Evolutionary conservation across 768 basidiomycete genomes (phyloP).

Genomic region (Goffeauzyma gilvescens): DNA sequence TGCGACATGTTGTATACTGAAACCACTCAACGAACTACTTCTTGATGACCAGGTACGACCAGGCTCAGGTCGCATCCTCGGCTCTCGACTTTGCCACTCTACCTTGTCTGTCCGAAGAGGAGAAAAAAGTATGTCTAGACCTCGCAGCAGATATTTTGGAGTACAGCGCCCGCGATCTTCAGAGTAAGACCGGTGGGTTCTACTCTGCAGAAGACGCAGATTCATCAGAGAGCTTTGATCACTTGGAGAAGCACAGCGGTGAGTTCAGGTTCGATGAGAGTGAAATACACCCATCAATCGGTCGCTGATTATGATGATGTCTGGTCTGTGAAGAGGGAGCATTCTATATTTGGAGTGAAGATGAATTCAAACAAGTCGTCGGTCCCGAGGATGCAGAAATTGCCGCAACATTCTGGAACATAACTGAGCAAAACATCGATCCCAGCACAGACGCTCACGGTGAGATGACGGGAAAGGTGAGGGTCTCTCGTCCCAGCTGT

Average conservation of each 20-base stretch:
- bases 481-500: not conserved
- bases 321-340: conserved; percentile 30
- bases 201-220: conserved; percentile 37
- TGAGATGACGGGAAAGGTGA: conserved; percentile 31
- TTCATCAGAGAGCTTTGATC: conserved; percentile 27
- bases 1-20: too few relatives aligned
- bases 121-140: conserved; percentile 16
- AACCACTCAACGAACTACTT: too few relatives aligned
- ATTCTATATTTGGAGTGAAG: conserved; percentile 34
- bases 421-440: conserved; percentile 33
- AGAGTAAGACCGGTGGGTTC: conserved; percentile 32
- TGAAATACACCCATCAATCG: not conserved
- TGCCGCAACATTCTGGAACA: conserved; percentile 31
- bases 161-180: conserved; percentile 32
- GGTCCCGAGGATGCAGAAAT: conserved; percentile 22
- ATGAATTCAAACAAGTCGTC: conserved; percentile 30
- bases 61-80: conserved; percentile 31
- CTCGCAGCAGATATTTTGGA: conserved; percentile 31
- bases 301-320: not conserved
- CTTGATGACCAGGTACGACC: conserved; percentile 31
- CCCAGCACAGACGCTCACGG: conserved; percentile 33
- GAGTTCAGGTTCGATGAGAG: not conserved
- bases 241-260: conserved; percentile 20
- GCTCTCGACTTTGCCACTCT: conserved; percentile 18
- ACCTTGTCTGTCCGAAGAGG: conserved; percentile 9